These are phyloP conservation scores for Mucor indicus DNA, from an alignment of 371 early-diverging fungal genomes.

Conservation along the genomic window DNA sequence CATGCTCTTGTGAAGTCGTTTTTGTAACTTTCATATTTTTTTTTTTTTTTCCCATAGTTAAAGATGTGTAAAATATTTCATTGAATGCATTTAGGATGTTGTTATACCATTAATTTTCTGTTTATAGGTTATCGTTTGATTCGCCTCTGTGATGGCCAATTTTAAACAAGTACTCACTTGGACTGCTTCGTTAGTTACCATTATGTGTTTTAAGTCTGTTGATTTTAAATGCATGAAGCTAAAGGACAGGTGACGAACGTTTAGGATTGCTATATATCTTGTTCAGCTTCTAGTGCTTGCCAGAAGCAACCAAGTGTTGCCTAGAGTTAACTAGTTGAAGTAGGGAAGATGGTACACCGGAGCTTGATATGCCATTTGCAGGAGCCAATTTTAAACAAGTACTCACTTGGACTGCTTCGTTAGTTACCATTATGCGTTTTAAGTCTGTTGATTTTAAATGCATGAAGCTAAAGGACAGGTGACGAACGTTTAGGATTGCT, in stretches of 20 bases:
- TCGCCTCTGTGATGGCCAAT: slow-evolving; percentile 2
- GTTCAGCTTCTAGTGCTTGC: slow-evolving; percentile 3
- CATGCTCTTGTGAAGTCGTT: no score
- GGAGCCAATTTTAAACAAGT: slow-evolving; percentile 3
- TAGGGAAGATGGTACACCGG: slow-evolving; percentile 3
- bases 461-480: slow-evolving; percentile 4
- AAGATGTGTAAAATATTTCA: background rate
- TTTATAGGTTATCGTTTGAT: background rate
- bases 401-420: slow-evolving; percentile 1
- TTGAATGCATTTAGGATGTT: background rate
- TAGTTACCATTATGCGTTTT: slow-evolving; percentile 2
- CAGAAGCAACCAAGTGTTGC: slow-evolving; percentile 3
- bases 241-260: slow-evolving; percentile 2
- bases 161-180: slow-evolving; percentile 2
- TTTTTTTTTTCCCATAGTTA: background rate
- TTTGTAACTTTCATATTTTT: background rate
- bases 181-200: slow-evolving; percentile 2
- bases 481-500: slow-evolving; percentile 1
- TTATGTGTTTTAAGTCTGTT: slow-evolving; percentile 4
- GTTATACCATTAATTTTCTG: background rate
- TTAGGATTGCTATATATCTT: slow-evolving; percentile 2
- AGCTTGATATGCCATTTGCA: background rate
- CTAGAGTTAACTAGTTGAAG: slow-evolving; percentile 4
- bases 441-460: slow-evolving; percentile 1
- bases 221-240: slow-evolving; percentile 2